A percentile compares a stretch with the other conserved stretches of the same genome.
Conservation (phyloP, 306 rosid species). For the Notholithocarpus densiflorus region DNA sequence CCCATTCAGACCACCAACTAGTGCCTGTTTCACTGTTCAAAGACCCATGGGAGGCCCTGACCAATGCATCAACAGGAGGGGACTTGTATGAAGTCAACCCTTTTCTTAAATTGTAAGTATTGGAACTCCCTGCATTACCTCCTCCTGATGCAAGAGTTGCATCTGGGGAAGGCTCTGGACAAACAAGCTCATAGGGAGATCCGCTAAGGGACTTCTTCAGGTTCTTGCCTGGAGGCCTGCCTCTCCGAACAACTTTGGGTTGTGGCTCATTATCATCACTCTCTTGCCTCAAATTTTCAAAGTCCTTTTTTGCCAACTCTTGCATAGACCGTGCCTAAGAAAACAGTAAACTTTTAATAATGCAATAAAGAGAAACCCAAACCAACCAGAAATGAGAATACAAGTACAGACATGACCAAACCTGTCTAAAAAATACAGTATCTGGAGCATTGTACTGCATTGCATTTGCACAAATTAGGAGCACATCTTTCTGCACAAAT, state of each 20-base stretch:
- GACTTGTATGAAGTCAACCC: constrained; percentile 36
- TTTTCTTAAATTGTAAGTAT: constrained; percentile 72
- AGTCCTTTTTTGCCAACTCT: constrained; percentile 87
- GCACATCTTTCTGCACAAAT: constrained; percentile 74
- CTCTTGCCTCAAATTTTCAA: constrained; percentile 82
- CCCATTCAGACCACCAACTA: constrained; percentile 70
- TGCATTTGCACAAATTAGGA: constrained; percentile 87
- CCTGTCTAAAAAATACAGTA: constrained; percentile 89
- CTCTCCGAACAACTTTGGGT: constrained; percentile 72
- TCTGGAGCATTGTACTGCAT: constrained; percentile 83
- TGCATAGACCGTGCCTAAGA: constrained; percentile 81
- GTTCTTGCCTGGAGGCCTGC: constrained; percentile 86
- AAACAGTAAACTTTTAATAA: constrained; percentile 9
- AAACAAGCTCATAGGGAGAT: constrained; percentile 44
- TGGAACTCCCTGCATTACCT: constrained; percentile 51
- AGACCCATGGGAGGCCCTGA: constrained; percentile 36
- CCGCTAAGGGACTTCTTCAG: constrained; percentile 43
- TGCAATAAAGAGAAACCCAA: constrained; percentile 9
- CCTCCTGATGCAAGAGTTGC: constrained; percentile 68
- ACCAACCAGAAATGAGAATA: background rate
- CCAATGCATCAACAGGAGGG: constrained; percentile 42
- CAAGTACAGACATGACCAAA: constrained; percentile 29
- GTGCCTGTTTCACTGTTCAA: constrained; percentile 51
- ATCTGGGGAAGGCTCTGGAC: constrained; percentile 56
- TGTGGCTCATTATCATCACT: constrained; percentile 62